Evolutionary conservation across 768 basidiomycete species (phyloP).

Genomic region (Russula compacta): DNA sequence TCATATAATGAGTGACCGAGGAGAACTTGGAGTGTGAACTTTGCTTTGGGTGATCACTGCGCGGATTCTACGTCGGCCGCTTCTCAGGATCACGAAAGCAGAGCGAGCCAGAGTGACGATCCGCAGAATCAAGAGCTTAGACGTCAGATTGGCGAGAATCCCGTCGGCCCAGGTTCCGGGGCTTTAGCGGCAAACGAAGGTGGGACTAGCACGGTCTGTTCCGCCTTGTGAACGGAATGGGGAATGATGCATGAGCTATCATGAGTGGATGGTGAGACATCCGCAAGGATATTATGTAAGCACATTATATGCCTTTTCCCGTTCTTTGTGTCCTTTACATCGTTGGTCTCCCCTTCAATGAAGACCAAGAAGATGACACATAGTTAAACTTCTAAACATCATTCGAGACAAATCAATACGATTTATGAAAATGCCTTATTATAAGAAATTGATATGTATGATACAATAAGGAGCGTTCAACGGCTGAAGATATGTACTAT

Average conservation of each 20-base stretch:
- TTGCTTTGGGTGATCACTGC: conserved; percentile 34
- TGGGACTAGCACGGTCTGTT: conserved; percentile 30
- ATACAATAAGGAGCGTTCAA: no score
- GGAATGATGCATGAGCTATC: conserved; percentile 47
- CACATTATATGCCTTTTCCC: conserved; percentile 26
- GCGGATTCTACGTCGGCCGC: conserved; percentile 22
- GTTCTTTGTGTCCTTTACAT: conserved; percentile 6
- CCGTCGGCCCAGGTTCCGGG: neutral
- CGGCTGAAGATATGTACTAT: neutral
- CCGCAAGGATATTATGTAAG: conserved; percentile 51
- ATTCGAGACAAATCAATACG: no score
- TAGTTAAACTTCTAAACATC: no score
- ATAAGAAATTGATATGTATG: no score
- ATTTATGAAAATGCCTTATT: no score
- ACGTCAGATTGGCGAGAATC: conserved; percentile 23
- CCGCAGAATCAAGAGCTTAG: conserved; percentile 14
- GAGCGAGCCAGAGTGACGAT: conserved; percentile 13
- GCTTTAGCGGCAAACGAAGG: conserved; percentile 20
- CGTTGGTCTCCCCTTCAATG: no score
- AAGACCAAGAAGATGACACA: no score
- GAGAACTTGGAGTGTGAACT: conserved; percentile 7
- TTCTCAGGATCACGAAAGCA: conserved; percentile 29
- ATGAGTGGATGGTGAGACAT: no score
- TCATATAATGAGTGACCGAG: conserved; percentile 7
- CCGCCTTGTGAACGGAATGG: conserved; percentile 35